Conservation (phyloP, 306 rosid genomes). For the Cicer yamashitae region DNA sequence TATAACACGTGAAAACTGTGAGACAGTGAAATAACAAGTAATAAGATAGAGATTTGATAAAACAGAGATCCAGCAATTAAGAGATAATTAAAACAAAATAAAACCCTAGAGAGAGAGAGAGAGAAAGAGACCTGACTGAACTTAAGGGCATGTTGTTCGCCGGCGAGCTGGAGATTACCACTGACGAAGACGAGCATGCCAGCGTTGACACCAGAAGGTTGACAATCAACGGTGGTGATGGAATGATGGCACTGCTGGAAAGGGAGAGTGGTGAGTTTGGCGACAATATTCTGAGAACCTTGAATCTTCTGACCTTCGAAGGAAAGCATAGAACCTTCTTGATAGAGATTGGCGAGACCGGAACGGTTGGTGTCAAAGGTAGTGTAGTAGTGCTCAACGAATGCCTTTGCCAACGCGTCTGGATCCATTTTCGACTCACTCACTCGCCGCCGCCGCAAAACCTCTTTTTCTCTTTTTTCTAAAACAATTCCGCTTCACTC, state of each 20-base stretch:
- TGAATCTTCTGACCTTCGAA: slow-evolving; percentile 95
- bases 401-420: slow-evolving; percentile 77
- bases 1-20: neutral
- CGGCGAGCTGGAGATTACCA: slow-evolving; percentile 90
- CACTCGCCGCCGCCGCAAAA: neutral
- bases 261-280: slow-evolving; percentile 83
- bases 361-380: slow-evolving; percentile 75
- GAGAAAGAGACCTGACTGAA: slow-evolving; percentile 77
- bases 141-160: slow-evolving; percentile 90
- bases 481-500: neutral
- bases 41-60: neutral
- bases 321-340: slow-evolving; percentile 82
- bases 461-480: neutral
- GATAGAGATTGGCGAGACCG: slow-evolving; percentile 61
- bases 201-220: slow-evolving; percentile 79
- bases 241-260: slow-evolving; percentile 91
- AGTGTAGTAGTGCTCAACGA: slow-evolving; percentile 87
- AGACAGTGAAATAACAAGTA: neutral
- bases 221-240: slow-evolving; percentile 87
- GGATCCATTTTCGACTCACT: slow-evolving; percentile 68
- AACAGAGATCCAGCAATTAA: neutral
- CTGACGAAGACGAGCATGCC: slow-evolving; percentile 94
- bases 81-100: neutral
- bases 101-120: neutral
- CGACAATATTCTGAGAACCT: slow-evolving; percentile 73